Percentiles rank a stretch among this genome's conserved stretches.
Evolutionary conservation across 1,139 yeast genomes (phyloP).

Genomic region (Diutina neorugosa): DNA sequence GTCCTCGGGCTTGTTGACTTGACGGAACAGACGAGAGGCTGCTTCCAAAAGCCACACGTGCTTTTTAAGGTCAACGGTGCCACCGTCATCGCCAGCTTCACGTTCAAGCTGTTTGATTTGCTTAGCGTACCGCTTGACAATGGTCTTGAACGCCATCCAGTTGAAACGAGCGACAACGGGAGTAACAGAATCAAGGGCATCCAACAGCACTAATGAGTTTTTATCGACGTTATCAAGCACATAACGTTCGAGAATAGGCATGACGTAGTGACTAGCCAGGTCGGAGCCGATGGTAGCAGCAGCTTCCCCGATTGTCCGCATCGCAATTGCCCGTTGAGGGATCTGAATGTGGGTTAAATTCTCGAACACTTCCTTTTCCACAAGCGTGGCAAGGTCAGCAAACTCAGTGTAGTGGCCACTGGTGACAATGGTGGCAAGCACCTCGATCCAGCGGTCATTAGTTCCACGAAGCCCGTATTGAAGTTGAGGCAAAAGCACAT

Average conservation of each 20-base stretch:
- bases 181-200: slow-evolving; percentile 56
- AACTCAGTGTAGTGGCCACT: neutral
- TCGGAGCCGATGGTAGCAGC: slow-evolving; percentile 37
- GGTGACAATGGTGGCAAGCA: slow-evolving; percentile 51
- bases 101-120: neutral
- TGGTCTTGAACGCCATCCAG: slow-evolving; percentile 75
- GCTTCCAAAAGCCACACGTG: neutral
- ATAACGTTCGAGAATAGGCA: slow-evolving; percentile 80
- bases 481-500: slow-evolving; percentile 51
- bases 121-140: slow-evolving; percentile 27
- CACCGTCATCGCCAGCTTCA: neutral
- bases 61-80: neutral
- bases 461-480: slow-evolving; percentile 55
- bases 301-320: slow-evolving; percentile 38
- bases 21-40: neutral
- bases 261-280: slow-evolving; percentile 64
- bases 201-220: slow-evolving; percentile 61
- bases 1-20: neutral
- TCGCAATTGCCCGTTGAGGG: slow-evolving; percentile 77
- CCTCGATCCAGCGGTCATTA: slow-evolving; percentile 58
- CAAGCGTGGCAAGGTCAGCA: neutral
- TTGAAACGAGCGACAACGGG: slow-evolving; percentile 44
- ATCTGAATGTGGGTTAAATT: slow-evolving; percentile 78
- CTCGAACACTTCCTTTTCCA: slow-evolving; percentile 57
- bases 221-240: slow-evolving; percentile 48